Base-by-base conservation (phyloP, 805 yeast species). In the Kazachstania bromeliacearum region DNA sequence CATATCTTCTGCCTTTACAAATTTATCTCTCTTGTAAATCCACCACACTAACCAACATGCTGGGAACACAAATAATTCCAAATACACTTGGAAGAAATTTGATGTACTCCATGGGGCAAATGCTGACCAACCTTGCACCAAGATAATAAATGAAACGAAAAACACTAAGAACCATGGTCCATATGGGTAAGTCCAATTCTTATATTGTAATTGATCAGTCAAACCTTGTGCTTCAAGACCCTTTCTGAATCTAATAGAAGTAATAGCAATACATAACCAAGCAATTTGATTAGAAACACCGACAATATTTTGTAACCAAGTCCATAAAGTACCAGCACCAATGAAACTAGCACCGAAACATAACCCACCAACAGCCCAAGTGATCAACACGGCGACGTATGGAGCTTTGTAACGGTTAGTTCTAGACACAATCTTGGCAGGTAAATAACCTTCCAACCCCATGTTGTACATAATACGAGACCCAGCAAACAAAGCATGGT, bases 311-410 rank as follows among this genome's bases (percentile, higher is more conserved):
- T 69, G 75, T 38, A 71, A 53, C 75, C 75, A 71, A 12, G 62
- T 43, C 75, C 76, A 71, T 27, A 71, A 55, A n/a, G 61, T 58
- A 30, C 75, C 76, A 1, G 74, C 68, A 16, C 73, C 72, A 38
- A 70, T 64, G 44, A 70, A 71, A 1, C 77, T 71, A 4, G 78
- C 68, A 2, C 75, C 81, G 47, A 76, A 76, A 50, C 78, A 73
- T 31, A 74, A 57, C 0, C 77, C 79, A 29, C 79, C 74, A 22
- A 67, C 59, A 3, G 67, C 47, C 71, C 76, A 72, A 18, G 80
- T 74, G 21, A 64, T 48, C 2, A 62, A 31, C 1, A 71, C 74
- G 0, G 73, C 71, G 14, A 70, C 69, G 43, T 68, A 69, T 13
- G 77, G 77, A 13, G 66, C 62, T 36, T 66, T 59, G 47, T 51